Percentiles rank a stretch among this genome's conserved stretches.
phyloP scores from a whole-genome alignment of 2,329 filamentous ascomycete species.

The Ceratocystis cubensis region DNA sequence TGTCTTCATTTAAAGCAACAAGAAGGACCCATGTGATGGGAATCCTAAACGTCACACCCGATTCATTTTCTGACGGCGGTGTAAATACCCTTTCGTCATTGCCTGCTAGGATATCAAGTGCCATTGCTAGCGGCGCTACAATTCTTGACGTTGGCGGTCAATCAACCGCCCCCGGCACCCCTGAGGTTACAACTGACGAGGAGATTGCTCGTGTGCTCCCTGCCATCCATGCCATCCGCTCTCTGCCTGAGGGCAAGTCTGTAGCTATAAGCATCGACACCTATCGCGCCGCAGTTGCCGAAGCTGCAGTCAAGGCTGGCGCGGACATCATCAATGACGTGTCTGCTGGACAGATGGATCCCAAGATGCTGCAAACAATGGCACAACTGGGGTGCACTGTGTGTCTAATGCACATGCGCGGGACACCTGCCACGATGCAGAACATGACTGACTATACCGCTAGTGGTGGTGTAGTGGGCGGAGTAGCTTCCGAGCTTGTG shows the following conservation, averaged over 20 bases:
- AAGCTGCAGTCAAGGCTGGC: conserved; percentile 60
- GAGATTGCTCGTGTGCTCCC: conserved; percentile 70
- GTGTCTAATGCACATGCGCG: conserved; percentile 86
- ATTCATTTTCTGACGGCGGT: conserved; percentile 93
- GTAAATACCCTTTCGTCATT: conserved; percentile 48
- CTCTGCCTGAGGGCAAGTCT: conserved; percentile 46
- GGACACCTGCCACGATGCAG: conserved; percentile 72
- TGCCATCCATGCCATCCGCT: conserved; percentile 60
- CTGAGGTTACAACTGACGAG: conserved; percentile 55
- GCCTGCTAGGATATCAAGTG: conserved; percentile 49
- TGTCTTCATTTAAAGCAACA: conserved; percentile 46
- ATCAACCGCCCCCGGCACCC: conserved; percentile 69
- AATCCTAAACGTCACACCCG: conserved; percentile 86
- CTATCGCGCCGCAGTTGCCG: conserved; percentile 73
- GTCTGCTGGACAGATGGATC: conserved; percentile 67
- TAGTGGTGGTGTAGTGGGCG: conserved; percentile 51
- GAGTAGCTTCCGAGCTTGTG: conserved; percentile 55
- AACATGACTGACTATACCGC: conserved; percentile 53
- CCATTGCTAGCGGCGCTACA: conserved; percentile 58
- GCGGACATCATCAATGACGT: conserved; percentile 94
- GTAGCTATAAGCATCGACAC: conserved; percentile 84
- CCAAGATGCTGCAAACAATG: conserved; percentile 68
- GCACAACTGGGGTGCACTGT: conserved; percentile 68
- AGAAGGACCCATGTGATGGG: conserved; percentile 74
- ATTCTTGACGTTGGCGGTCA: conserved; percentile 91